Conservation (phyloP, 495 filamentous ascomycete genomes). For the Penicillium lividum region DNA sequence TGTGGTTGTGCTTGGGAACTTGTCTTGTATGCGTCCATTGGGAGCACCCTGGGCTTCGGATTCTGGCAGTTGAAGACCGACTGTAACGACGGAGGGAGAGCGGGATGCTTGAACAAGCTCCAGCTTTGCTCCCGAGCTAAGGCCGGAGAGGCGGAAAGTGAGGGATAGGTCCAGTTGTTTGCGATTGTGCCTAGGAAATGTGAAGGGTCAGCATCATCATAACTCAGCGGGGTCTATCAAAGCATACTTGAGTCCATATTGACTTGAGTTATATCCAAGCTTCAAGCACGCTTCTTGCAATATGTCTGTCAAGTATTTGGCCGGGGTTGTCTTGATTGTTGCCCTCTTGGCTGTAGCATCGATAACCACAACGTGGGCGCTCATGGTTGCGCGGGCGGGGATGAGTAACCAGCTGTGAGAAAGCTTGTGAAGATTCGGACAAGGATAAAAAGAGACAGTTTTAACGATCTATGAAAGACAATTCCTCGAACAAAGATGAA, state of each 20-base stretch:
- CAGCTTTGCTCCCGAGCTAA: conserved; percentile 83
- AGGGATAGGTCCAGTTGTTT: conserved; percentile 82
- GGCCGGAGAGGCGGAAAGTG: conserved; percentile 81
- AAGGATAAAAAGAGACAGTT: background rate
- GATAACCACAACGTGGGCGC: conserved; percentile 85
- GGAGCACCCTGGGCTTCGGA: conserved; percentile 57
- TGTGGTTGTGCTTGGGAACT: conserved; percentile 79
- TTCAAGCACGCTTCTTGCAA: conserved; percentile 83
- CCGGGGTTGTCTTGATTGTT: conserved; percentile 80
- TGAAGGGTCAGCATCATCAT: conserved; percentile 15
- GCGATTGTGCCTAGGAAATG: conserved; percentile 64
- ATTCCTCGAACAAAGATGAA: background rate
- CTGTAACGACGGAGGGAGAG: conserved; percentile 77
- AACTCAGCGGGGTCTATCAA: background rate
- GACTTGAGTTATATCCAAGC: conserved; percentile 67
- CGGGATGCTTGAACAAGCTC: conserved; percentile 85
- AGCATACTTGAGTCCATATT: conserved; percentile 78
- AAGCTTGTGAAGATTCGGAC: background rate
- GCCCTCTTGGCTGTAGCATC: conserved; percentile 70
- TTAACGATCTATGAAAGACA: background rate
- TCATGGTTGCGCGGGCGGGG: conserved; percentile 53
- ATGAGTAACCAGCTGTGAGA: background rate
- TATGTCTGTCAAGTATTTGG: conserved; percentile 77
- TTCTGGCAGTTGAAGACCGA: conserved; percentile 78
- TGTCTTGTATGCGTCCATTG: conserved; percentile 70